Base-by-base conservation (phyloP, 495 filamentous ascomycete genomes). In the Penicillium goetzii region DNA sequence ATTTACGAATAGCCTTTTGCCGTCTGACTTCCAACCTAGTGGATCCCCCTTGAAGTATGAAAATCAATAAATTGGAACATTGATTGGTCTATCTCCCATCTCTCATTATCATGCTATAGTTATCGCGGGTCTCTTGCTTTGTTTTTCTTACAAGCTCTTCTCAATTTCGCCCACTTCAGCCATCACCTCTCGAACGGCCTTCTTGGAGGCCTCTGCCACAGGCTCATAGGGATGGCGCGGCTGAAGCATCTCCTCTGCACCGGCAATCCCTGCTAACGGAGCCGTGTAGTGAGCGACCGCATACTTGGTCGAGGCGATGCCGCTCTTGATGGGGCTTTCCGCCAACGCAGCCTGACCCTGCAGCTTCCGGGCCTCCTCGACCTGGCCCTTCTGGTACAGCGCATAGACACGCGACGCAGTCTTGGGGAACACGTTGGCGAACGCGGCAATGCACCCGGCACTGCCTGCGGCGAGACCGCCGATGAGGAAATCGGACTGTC, bases 291-390 rank as follows among this genome's bases (percentile, higher is more conserved):
- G 64, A 0, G 81, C 79, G 0, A 84, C 84, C 0, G 84, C 88
- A 68, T 86, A 86, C 72, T 90, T 91, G 15, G 86, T 88, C 0
- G 81, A 78, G 26, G 86, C 84, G 62, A 90, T 89, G 4, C 90
- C 88, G 62, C 92, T 86, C 70, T 93, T 95, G 56, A 88, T 89
- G 5, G 86, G 86, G 85, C 90, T 94, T 78, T 96, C 92, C 19
- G 89, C 92, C 58, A 86, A 75, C 15, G 90, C 88, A 8, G 93
- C 83, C 47, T 91, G 76, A 17, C 86, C 85, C 75, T 95, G 92
- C 74, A 93, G 76, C 61, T 82, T 83, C 68, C 84, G 77, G 0
- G 91, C 90, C 69, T 92, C 86, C 11, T 82, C 77, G 23, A 84
- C 63, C 66, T 89, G 82, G 23, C 90, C 91, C 21, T 77, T 75